Conservation (phyloP, 257 asterid genomes). For the Linderniella brevidens region DNA sequence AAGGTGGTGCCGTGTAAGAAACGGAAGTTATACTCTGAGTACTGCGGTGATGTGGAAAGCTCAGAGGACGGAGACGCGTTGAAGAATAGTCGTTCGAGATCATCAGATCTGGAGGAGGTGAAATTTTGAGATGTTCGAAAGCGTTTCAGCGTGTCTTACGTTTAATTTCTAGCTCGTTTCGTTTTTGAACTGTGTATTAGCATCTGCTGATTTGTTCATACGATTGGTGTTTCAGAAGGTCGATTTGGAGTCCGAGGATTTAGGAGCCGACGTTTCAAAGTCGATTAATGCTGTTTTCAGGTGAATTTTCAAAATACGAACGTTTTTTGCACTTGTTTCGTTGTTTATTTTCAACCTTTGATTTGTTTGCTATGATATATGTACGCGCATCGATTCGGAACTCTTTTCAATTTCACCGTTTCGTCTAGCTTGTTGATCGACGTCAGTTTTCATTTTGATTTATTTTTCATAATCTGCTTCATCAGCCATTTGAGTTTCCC, state of each 20-base stretch:
- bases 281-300: constrained; percentile 28
- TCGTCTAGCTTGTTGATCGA: no score
- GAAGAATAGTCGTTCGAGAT: constrained; percentile 15
- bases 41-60: constrained; percentile 12
- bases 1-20: constrained; percentile 30
- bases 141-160: constrained; percentile 3
- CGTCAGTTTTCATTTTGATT: no score
- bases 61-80: constrained; percentile 19
- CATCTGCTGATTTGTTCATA: constrained; percentile 3
- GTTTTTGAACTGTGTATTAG: neutral
- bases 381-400: no score
- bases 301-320: constrained; percentile 14
- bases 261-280: constrained; percentile 34
- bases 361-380: neutral
- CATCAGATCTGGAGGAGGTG: constrained; percentile 63
- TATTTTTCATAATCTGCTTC: no score
- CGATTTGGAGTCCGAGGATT: constrained; percentile 33
- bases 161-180: constrained; percentile 1
- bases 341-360: constrained; percentile 3
- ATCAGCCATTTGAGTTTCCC: no score
- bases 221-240: constrained; percentile 16
- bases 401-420: no score
- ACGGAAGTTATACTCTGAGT: constrained; percentile 27
- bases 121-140: constrained; percentile 12
- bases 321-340: constrained; percentile 3